Percentiles rank a stretch among this genome's conserved stretches.
phyloP scores from a whole-genome alignment of 2,329 filamentous ascomycete genomes.

The Boeremia lycopersici region DNA sequence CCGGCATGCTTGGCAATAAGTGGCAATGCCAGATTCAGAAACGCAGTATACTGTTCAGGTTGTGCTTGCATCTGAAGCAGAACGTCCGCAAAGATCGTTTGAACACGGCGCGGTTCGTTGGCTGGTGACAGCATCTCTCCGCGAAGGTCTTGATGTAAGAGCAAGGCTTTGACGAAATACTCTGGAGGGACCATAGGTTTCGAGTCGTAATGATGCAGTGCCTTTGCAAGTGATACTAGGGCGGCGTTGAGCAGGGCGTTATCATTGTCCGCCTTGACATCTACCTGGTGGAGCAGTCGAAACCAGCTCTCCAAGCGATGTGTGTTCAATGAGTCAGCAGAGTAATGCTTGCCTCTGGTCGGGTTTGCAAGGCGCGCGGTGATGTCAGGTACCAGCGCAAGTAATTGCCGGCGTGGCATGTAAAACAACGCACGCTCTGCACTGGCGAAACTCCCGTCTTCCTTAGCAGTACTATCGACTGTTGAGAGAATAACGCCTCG shows the following conservation, averaged over 20 bases:
- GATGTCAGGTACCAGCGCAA: constrained; percentile 12
- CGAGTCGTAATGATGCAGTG: neutral
- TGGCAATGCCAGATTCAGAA: constrained; percentile 23
- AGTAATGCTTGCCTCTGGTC: neutral
- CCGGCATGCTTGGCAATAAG: constrained; percentile 16
- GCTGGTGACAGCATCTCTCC: constrained; percentile 2
- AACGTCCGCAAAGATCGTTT: constrained; percentile 17
- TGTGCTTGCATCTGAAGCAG: constrained; percentile 14
- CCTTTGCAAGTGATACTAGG: neutral
- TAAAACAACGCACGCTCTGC: constrained; percentile 18
- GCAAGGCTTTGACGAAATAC: neutral
- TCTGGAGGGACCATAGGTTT: neutral
- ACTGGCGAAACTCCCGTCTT: constrained; percentile 1
- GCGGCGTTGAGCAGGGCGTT: constrained; percentile 1
- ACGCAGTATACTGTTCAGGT: constrained; percentile 20
- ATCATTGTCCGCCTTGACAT: constrained; percentile 1
- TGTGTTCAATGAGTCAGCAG: neutral
- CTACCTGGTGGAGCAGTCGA: constrained; percentile 25
- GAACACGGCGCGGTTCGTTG: neutral
- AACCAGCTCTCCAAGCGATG: constrained; percentile 24
- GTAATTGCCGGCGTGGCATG: constrained; percentile 17
- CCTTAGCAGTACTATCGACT: constrained; percentile 1
- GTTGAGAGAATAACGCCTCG: neutral
- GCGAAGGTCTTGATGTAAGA: constrained; percentile 1
- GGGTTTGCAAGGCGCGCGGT: constrained; percentile 15